These are phyloP conservation scores for Trypethelium eluteriae DNA, from an alignment of 495 filamentous ascomycete species.

Conservation along the genomic window DNA sequence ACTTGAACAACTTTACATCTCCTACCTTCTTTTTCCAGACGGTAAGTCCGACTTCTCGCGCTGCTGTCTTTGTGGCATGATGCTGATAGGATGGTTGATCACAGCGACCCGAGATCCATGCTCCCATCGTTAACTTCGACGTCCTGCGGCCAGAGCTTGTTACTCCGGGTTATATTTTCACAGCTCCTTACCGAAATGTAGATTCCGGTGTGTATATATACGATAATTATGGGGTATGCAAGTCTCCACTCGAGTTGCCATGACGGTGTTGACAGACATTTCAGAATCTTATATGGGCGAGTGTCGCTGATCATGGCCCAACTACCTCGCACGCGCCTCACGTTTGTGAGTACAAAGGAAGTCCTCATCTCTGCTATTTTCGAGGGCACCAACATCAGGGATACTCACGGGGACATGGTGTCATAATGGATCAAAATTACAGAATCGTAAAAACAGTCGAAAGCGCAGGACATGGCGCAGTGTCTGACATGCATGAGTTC, in stretches of 20 bases:
- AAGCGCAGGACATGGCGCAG: slow-evolving; percentile 22
- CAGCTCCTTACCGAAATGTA: slow-evolving; percentile 30
- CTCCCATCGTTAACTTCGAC: slow-evolving; percentile 26
- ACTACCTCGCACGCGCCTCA: slow-evolving; percentile 29
- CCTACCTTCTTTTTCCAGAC: slow-evolving; percentile 23
- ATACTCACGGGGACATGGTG: slow-evolving; percentile 47
- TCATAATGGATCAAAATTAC: slow-evolving; percentile 48
- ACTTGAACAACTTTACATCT: slow-evolving; percentile 23
- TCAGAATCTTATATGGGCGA: slow-evolving; percentile 29
- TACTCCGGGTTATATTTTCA: slow-evolving; percentile 30
- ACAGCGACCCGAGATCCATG: slow-evolving; percentile 30
- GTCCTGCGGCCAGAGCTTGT: slow-evolving; percentile 28
- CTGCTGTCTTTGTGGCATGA: not conserved
- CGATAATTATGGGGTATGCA: slow-evolving; percentile 25
- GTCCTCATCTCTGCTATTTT: slow-evolving; percentile 48
- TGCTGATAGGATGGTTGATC: not conserved
- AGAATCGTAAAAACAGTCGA: slow-evolving; percentile 40
- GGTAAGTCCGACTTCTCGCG: slow-evolving; percentile 10
- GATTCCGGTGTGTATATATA: slow-evolving; percentile 32
- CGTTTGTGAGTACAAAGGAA: slow-evolving; percentile 35
- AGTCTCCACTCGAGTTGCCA: not conserved
- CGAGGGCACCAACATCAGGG: slow-evolving; percentile 48
- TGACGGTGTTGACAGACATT: not conserved
- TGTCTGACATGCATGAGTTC: slow-evolving; percentile 25
- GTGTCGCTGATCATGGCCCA: slow-evolving; percentile 24